Percentiles rank a stretch among this genome's conserved stretches.
These are phyloP conservation scores for Kazachstania psychrophila DNA, from an alignment of 805 yeast species.

Conservation along the genomic window DNA sequence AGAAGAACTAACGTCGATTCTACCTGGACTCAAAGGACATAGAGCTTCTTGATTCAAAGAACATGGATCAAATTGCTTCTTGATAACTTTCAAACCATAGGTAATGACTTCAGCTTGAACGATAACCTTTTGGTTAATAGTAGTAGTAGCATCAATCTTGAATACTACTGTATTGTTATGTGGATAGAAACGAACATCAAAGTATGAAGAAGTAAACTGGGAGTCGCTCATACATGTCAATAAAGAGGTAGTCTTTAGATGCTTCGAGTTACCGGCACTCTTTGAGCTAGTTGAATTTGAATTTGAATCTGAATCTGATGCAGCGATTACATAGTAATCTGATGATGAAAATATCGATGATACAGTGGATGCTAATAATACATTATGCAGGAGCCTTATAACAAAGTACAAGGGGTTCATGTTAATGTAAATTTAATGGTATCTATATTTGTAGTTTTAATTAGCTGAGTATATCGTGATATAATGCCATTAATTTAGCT, in stretches of 20 bases:
- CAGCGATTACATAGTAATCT: background rate
- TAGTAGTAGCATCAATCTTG: slow-evolving; percentile 68
- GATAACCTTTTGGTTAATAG: slow-evolving; percentile 60
- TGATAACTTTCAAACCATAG: slow-evolving; percentile 65
- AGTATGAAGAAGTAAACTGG: slow-evolving; percentile 72
- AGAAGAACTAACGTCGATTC: slow-evolving; percentile 57
- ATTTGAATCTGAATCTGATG: slow-evolving; percentile 1
- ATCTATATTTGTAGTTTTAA: no score
- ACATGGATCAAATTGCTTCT: slow-evolving; percentile 55
- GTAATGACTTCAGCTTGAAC: slow-evolving; percentile 62
- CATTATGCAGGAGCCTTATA: background rate
- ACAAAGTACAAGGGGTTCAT: no score
- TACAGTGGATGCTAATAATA: background rate
- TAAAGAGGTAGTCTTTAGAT: slow-evolving; percentile 52
- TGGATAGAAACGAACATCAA: slow-evolving; percentile 69
- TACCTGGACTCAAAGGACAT: slow-evolving; percentile 86
- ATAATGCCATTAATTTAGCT: no score
- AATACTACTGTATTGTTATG: slow-evolving; percentile 51
- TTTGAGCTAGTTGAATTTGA: background rate
- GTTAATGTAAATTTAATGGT: no score
- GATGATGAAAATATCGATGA: background rate
- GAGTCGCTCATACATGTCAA: slow-evolving; percentile 90
- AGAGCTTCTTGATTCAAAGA: slow-evolving; percentile 42
- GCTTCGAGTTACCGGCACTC: slow-evolving; percentile 6
- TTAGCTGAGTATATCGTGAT: no score